phyloP scores from a whole-genome alignment of 371 early-diverging fungal genomes.

The Zychaea mexicana region DNA sequence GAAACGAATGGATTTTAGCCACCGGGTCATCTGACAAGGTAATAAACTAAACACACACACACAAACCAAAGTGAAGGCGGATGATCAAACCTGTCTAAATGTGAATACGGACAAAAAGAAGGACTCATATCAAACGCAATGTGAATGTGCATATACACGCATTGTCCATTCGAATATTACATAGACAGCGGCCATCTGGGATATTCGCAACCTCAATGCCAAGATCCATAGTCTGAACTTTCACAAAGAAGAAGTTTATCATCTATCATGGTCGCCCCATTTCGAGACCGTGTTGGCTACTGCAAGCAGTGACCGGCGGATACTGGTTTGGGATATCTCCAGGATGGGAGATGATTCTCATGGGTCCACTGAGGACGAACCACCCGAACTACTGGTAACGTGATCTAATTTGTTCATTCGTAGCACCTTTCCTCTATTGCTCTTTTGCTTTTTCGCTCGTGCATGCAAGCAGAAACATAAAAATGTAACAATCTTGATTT shows the following conservation, averaged over 20 bases:
- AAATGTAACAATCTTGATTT: not conserved
- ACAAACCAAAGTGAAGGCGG: no score
- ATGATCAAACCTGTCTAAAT: no score
- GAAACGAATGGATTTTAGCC: constrained; percentile 88
- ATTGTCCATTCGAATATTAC: not conserved
- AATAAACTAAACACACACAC: not conserved
- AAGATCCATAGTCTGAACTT: constrained; percentile 83
- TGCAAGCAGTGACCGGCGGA: constrained; percentile 89
- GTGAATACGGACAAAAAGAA: no score
- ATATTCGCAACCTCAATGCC: constrained; percentile 86
- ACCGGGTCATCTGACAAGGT: constrained; percentile 96
- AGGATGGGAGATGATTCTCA: constrained; percentile 92
- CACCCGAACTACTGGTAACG: constrained; percentile 92
- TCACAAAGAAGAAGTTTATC: constrained; percentile 94
- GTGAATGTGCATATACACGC: no score
- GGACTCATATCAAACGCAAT: no score
- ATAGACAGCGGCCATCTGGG: constrained; percentile 94
- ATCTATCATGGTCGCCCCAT: constrained; percentile 97
- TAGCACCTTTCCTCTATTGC: not conserved
- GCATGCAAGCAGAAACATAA: no score
- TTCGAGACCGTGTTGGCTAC: constrained; percentile 92
- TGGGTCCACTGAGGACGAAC: constrained; percentile 92
- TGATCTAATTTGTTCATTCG: constrained; percentile 2
- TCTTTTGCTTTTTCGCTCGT: no score
- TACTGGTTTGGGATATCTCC: constrained; percentile 96